These are phyloP conservation scores for Amylostereum areolatum DNA, from an alignment of 1,284 basidiomycete genomes.

Conservation along the genomic window DNA sequence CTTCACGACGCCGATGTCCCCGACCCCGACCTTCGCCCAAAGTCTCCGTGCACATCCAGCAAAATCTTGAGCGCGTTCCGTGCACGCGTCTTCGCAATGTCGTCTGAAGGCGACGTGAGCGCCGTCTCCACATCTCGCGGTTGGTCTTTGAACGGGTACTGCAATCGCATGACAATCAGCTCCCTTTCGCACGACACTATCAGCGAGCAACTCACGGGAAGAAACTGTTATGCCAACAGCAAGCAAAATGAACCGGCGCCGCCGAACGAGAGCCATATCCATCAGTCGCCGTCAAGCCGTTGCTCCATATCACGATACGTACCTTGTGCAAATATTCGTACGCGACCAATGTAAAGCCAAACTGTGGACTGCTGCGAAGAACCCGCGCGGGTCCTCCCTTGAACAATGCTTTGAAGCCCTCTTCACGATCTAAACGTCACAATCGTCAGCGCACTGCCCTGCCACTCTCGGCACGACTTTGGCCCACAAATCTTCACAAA, in stretches of 20 bases:
- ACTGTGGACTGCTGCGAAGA: slow-evolving; percentile 82
- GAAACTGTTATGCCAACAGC: slow-evolving; percentile 31
- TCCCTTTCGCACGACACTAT: slow-evolving; percentile 12
- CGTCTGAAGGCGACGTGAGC: slow-evolving; percentile 69
- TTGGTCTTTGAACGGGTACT: slow-evolving; percentile 40
- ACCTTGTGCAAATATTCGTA: slow-evolving; percentile 81
- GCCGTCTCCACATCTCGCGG: slow-evolving; percentile 61
- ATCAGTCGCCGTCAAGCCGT: too few relatives aligned
- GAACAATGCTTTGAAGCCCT: slow-evolving; percentile 87
- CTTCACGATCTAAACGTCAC: slow-evolving; percentile 60
- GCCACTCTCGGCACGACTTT: slow-evolving; percentile 28
- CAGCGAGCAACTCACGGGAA: slow-evolving; percentile 57
- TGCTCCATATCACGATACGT: not conserved
- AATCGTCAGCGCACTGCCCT: slow-evolving; percentile 3
- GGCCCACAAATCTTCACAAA: slow-evolving; percentile 79
- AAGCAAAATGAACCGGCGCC: not conserved
- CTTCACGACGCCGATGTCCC: not conserved
- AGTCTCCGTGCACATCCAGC: slow-evolving; percentile 80
- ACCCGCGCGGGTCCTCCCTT: slow-evolving; percentile 94
- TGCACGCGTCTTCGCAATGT: slow-evolving; percentile 83
- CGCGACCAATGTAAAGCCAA: slow-evolving; percentile 89
- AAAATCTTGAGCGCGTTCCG: slow-evolving; percentile 90
- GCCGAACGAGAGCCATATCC: too few relatives aligned
- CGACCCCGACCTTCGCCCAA: slow-evolving; percentile 44
- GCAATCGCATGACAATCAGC: slow-evolving; percentile 17